These are phyloP conservation scores for Afroboletus lepidellus DNA, from an alignment of 1,284 basidiomycete species.

Conservation along the genomic window DNA sequence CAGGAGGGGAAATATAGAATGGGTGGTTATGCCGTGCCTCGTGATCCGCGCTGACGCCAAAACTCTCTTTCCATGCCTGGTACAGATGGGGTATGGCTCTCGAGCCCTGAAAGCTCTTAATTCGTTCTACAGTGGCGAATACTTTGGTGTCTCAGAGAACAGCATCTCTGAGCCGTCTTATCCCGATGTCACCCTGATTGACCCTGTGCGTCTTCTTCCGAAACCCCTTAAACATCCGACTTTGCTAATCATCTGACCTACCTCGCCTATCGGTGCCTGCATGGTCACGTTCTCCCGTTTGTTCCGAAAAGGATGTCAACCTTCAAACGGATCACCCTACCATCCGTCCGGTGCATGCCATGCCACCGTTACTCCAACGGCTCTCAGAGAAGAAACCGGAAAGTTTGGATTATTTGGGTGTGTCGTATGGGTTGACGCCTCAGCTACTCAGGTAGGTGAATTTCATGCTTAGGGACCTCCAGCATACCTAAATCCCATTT, in stretches of 20 bases:
- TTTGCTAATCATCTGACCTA: constrained; percentile 8
- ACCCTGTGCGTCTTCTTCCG: constrained; percentile 47
- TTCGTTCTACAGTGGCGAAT: constrained; percentile 90
- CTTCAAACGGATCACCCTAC: constrained; percentile 76
- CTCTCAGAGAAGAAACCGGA: constrained; percentile 92
- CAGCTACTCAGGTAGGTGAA: constrained; percentile 75
- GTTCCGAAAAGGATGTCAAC: constrained; percentile 37
- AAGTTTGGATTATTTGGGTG: constrained; percentile 91
- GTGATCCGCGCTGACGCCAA: constrained; percentile 6
- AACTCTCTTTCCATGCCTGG: not conserved
- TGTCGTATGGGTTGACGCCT: constrained; percentile 93
- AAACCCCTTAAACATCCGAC: not conserved
- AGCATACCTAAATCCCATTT: not conserved
- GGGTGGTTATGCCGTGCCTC: not conserved
- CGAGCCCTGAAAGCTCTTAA: constrained; percentile 86
- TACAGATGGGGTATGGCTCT: constrained; percentile 96
- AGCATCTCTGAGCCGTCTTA: constrained; percentile 52
- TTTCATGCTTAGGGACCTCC: not conserved
- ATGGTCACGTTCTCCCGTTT: not conserved
- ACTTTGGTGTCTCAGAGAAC: constrained; percentile 85
- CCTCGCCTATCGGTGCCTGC: not conserved
- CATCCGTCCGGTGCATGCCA: constrained; percentile 72
- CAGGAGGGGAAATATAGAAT: not conserved
- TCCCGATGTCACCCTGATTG: constrained; percentile 58
- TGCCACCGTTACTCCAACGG: constrained; percentile 93